Conservation (phyloP, 2,329 filamentous ascomycete genomes). For the Sphaerulina populicola region DNA sequence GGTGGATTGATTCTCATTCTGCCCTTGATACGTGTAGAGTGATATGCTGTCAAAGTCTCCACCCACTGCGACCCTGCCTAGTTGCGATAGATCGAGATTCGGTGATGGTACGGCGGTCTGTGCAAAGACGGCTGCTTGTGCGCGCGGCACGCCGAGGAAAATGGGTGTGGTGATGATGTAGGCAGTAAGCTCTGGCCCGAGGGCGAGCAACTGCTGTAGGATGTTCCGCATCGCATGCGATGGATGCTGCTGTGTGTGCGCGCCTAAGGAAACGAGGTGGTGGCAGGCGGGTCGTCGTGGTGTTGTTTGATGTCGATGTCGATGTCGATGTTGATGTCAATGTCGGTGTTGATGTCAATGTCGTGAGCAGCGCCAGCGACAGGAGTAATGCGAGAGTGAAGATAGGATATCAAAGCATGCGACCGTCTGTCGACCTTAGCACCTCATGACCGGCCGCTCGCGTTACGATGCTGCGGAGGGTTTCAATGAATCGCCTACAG, state of each 20-base stretch:
- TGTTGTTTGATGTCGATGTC: neutral
- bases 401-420: neutral
- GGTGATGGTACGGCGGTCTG: conserved; percentile 46
- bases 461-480: neutral
- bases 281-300: neutral
- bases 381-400: neutral
- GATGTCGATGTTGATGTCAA: neutral
- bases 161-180: conserved; percentile 27
- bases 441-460: neutral
- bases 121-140: conserved; percentile 18
- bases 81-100: conserved; percentile 65
- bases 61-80: conserved; percentile 76
- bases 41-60: conserved; percentile 91
- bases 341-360: neutral
- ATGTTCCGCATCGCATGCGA: conserved; percentile 27
- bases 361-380: neutral
- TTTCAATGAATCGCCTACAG: neutral
- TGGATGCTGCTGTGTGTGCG: neutral
- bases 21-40: conserved; percentile 74
- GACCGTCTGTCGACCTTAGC: neutral
- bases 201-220: conserved; percentile 30
- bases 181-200: conserved; percentile 31
- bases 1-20: conserved; percentile 58
- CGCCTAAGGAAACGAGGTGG: conserved; percentile 1
- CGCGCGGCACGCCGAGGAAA: conserved; percentile 16